Evolutionary conservation across 495 filamentous ascomycete genomes (phyloP).

Genomic region (Friedmanniomyces simplex): DNA sequence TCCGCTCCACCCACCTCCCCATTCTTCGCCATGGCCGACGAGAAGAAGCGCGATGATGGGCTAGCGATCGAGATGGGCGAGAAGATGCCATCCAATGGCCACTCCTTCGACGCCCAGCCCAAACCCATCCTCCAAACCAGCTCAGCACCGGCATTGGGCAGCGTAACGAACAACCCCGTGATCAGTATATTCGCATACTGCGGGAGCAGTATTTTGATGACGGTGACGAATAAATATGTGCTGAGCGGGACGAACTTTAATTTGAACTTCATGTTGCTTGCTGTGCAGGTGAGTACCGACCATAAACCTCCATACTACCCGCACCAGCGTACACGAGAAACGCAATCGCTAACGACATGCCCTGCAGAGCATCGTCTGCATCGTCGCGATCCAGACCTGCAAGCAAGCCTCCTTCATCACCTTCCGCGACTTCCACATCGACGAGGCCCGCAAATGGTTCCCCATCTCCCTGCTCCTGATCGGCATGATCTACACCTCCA

Average conservation of each 20-base stretch:
- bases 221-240: constrained; percentile 97
- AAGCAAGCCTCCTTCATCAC: constrained; percentile 76
- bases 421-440: constrained; percentile 79
- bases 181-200: constrained; percentile 86
- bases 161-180: constrained; percentile 46
- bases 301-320: too few relatives aligned
- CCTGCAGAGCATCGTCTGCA: constrained; percentile 76
- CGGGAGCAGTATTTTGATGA: constrained; percentile 93
- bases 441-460: constrained; percentile 96
- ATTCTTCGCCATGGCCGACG: constrained; percentile 48
- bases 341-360: not conserved
- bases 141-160: constrained; percentile 23
- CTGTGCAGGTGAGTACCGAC: constrained; percentile 70
- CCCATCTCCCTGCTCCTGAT: constrained; percentile 93
- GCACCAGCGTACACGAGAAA: not conserved
- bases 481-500: constrained; percentile 98
- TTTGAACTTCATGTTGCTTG: constrained; percentile 90
- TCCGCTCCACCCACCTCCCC: not conserved
- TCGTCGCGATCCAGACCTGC: constrained; percentile 73
- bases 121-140: constrained; percentile 25
- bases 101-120: constrained; percentile 35
- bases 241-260: constrained; percentile 86
- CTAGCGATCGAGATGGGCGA: constrained; percentile 59
- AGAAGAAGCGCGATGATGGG: constrained; percentile 77
- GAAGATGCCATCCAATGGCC: constrained; percentile 30